A percentile compares a stretch with the other conserved stretches of the same genome.
phyloP scores from a whole-genome alignment of 2,329 filamentous ascomycete genomes.

The Botrytis squamosa region DNA sequence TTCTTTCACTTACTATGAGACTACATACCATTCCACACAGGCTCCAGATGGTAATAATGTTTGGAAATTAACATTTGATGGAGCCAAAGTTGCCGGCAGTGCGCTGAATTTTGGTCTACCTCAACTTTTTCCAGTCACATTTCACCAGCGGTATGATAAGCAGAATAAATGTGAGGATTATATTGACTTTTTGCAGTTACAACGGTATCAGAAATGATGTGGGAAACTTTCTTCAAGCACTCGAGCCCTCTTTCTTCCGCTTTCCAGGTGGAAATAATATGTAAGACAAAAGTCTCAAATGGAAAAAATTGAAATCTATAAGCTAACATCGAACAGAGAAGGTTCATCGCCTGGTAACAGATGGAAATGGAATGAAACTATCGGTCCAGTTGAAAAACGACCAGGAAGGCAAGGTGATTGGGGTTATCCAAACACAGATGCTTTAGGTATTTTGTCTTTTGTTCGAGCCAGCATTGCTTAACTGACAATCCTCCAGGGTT shows the following conservation, averaged over 20 bases:
- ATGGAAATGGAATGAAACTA: constrained; percentile 42
- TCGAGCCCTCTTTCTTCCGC: constrained; percentile 57
- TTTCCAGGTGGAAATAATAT: constrained; percentile 65
- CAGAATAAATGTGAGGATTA: neutral
- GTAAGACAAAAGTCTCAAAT: constrained; percentile 27
- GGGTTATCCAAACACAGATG: constrained; percentile 46
- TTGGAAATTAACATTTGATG: constrained; percentile 53
- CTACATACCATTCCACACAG: constrained; percentile 14
- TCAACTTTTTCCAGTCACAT: constrained; percentile 58
- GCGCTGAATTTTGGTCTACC: constrained; percentile 55
- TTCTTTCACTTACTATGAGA: constrained; percentile 24
- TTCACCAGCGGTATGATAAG: constrained; percentile 44
- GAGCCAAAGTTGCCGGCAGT: constrained; percentile 36
- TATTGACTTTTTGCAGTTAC: constrained; percentile 33
- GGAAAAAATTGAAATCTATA: too few species aligned
- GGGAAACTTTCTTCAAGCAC: constrained; percentile 49
- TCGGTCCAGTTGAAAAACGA: constrained; percentile 41
- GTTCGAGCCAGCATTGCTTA: neutral
- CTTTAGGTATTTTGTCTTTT: constrained; percentile 42
- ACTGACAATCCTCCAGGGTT: constrained; percentile 11
- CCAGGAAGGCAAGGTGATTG: constrained; percentile 43
- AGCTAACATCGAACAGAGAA: constrained; percentile 36
- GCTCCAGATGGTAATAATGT: constrained; percentile 48
- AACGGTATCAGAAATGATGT: constrained; percentile 59
- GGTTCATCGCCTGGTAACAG: constrained; percentile 25